Evolutionary conservation across 371 early-diverging fungal genomes (phyloP).

Genomic region (Catenaria anguillulae): DNA sequence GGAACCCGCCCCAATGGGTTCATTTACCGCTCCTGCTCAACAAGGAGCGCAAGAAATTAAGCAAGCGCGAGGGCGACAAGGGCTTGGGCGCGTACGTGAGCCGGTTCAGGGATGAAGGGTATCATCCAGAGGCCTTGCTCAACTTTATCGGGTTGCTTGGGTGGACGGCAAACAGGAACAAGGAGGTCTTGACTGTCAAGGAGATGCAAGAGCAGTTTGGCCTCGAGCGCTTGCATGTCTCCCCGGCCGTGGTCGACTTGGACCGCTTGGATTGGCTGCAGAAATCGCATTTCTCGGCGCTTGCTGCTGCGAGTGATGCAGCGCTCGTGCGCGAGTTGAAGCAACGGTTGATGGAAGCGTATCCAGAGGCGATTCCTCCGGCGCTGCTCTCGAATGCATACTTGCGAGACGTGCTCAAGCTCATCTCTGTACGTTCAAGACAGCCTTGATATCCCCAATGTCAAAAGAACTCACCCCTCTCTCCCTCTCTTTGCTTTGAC

Average conservation of each 20-base stretch:
- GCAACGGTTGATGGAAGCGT: not conserved
- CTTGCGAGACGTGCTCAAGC: not conserved
- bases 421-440: not conserved
- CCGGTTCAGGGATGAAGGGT: slow-evolving; percentile 35
- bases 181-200: slow-evolving; percentile 46
- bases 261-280: slow-evolving; percentile 1
- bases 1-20: slow-evolving; percentile 60
- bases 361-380: too few species aligned
- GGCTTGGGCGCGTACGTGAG: not conserved
- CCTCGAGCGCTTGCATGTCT: not conserved
- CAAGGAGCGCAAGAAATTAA: slow-evolving; percentile 64
- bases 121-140: slow-evolving; percentile 69
- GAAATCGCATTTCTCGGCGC: not conserved
- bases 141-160: slow-evolving; percentile 82
- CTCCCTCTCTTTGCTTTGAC: not conserved
- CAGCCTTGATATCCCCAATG: too few species aligned
- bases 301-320: not conserved
- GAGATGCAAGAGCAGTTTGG: not conserved
- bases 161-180: slow-evolving; percentile 49
- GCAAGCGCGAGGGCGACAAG: slow-evolving; percentile 59
- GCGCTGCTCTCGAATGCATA: too few species aligned
- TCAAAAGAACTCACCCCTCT: too few species aligned
- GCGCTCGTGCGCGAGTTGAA: not conserved
- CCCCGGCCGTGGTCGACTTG: not conserved
- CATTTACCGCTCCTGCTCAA: slow-evolving; percentile 83